phyloP scores from a whole-genome alignment of 73 alveolate species.

The Paramecium caudatum region DNA sequence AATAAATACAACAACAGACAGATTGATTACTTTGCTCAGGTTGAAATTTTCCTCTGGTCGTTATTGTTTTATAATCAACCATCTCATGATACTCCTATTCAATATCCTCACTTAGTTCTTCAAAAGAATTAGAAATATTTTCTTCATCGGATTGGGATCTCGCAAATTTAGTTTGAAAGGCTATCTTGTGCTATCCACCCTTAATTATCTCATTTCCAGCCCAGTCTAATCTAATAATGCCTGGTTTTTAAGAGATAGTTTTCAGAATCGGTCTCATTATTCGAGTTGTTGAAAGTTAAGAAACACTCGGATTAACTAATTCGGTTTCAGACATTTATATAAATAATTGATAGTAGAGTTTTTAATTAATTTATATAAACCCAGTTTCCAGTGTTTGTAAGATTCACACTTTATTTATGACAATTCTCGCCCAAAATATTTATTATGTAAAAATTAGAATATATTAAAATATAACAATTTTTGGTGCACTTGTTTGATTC shows the following conservation, averaged over 20 bases:
- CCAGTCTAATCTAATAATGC: slow-evolving; percentile 7
- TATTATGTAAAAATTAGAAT: no score
- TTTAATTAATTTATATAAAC: no score
- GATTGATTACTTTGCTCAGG: slow-evolving; percentile 29
- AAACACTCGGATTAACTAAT: neutral
- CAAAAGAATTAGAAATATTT: neutral
- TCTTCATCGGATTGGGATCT: neutral
- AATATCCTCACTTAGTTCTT: neutral
- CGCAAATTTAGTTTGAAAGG: neutral
- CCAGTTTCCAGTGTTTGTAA: no score
- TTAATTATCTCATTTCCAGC: slow-evolving; percentile 37
- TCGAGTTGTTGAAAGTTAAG: neutral
- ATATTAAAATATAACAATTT: slow-evolving; percentile 4
- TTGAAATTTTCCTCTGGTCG: neutral
- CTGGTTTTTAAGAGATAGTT: neutral
- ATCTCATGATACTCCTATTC: slow-evolving; percentile 18
- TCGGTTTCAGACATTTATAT: slow-evolving; percentile 35
- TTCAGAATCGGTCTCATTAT: neutral
- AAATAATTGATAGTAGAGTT: no score
- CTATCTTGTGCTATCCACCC: slow-evolving; percentile 38
- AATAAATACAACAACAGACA: slow-evolving; percentile 27
- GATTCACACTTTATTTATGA: no score
- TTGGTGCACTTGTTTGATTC: neutral
- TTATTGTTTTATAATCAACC: neutral
- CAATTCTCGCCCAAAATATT: no score